These are phyloP conservation scores for Sphaerulina populicola DNA, from an alignment of 2,329 filamentous ascomycete genomes.

Conservation along the genomic window DNA sequence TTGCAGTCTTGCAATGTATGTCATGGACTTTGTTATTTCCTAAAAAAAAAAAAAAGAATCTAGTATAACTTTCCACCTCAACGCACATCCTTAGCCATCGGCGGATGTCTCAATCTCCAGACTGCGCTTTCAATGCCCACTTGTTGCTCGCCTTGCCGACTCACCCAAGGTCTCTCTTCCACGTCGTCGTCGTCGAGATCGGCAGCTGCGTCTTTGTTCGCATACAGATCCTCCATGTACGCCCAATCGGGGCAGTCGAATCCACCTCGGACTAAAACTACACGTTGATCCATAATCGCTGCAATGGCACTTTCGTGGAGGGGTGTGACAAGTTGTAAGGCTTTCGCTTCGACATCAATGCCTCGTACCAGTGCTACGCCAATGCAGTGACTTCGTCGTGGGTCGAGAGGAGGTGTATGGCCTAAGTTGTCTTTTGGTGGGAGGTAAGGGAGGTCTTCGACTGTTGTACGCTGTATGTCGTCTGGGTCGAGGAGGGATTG, in stretches of 20 bases:
- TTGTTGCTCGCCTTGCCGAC: conserved; percentile 13
- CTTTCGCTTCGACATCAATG: conserved; percentile 49
- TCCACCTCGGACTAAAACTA: conserved; percentile 60
- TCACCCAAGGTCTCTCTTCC: conserved; percentile 27
- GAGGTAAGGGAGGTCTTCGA: conserved; percentile 56
- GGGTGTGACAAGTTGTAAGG: conserved; percentile 60
- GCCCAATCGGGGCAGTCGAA: conserved; percentile 63
- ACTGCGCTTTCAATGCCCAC: conserved; percentile 30
- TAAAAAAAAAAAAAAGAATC: too few relatives aligned
- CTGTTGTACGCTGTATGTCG: conserved; percentile 36
- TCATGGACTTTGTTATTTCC: too few relatives aligned
- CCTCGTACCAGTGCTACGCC: conserved; percentile 63
- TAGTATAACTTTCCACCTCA: background rate
- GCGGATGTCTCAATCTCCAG: conserved; percentile 30
- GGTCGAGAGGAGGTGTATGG: conserved; percentile 46
- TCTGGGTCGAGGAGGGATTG: conserved; percentile 9
- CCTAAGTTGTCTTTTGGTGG: conserved; percentile 43
- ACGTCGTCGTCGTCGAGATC: conserved; percentile 12
- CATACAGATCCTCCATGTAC: conserved; percentile 56
- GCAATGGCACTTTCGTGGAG: conserved; percentile 33
- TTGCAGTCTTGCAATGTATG: too few relatives aligned
- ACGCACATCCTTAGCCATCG: conserved; percentile 18
- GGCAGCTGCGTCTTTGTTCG: background rate
- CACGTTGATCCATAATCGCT: conserved; percentile 26
- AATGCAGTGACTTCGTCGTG: conserved; percentile 50